Evolutionary conservation across 331 rosid species (phyloP).

Genomic region (Spiraea crenata): DNA sequence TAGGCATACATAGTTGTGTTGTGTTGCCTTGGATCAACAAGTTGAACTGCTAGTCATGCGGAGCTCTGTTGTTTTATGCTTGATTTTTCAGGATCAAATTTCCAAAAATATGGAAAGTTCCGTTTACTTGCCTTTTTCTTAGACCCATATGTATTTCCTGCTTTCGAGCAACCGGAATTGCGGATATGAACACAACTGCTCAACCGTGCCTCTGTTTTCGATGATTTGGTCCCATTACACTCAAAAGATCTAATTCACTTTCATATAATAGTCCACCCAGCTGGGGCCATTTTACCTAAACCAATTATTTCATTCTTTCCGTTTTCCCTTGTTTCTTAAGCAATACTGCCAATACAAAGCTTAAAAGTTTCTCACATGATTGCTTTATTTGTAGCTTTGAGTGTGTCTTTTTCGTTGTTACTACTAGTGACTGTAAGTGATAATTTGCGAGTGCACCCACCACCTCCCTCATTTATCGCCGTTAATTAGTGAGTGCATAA

Average conservation of each 20-base stretch:
- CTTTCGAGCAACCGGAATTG: slow-evolving; percentile 13
- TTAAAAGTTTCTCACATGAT: neutral
- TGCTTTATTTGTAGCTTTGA: neutral
- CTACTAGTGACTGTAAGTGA: neutral
- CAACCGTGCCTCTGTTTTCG: slow-evolving; percentile 35
- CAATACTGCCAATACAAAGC: neutral
- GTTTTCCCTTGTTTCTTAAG: too few relatives aligned
- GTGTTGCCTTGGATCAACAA: too few relatives aligned
- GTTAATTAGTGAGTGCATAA: too few relatives aligned
- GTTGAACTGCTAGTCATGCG: too few relatives aligned
- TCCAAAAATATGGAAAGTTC: neutral
- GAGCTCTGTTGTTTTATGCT: neutral
- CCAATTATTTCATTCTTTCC: neutral
- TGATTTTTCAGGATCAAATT: neutral
- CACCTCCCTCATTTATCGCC: neutral
- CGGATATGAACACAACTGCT: slow-evolving; percentile 10
- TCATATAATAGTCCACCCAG: neutral
- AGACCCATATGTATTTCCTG: neutral
- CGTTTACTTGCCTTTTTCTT: neutral
- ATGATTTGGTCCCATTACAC: slow-evolving; percentile 1
- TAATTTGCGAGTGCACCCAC: neutral
- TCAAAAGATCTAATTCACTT: neutral
- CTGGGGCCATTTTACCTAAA: slow-evolving; percentile 24
- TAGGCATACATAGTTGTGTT: too few relatives aligned
- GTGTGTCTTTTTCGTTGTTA: neutral